Evolutionary conservation across 2,329 filamentous ascomycete species (phyloP).

Genomic region (Colletotrichum gloeosporioides): DNA sequence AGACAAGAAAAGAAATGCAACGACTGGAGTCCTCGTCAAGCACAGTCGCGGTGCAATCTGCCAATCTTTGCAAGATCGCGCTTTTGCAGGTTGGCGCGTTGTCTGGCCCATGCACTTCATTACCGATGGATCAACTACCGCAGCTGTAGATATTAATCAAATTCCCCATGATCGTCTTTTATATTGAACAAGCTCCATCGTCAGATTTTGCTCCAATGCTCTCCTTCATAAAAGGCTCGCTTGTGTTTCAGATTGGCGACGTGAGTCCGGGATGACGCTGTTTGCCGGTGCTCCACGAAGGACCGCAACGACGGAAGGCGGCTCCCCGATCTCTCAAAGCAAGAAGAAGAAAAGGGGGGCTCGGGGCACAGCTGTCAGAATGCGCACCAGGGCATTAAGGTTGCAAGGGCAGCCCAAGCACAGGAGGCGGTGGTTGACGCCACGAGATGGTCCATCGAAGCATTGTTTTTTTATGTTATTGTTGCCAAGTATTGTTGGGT

Average conservation of each 20-base stretch:
- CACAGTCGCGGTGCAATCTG: constrained; percentile 2
- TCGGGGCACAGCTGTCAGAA: neutral
- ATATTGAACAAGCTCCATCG: constrained; percentile 11
- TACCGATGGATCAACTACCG: neutral
- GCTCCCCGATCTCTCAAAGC: constrained; percentile 2
- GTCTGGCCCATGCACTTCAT: neutral
- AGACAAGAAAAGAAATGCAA: neutral
- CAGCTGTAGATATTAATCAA: constrained; percentile 14
- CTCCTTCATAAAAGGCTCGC: constrained; percentile 5
- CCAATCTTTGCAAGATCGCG: neutral
- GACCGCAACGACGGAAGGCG: neutral
- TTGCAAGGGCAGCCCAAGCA: neutral
- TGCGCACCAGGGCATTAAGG: neutral
- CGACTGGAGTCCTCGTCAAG: neutral
- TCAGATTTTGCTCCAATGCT: constrained; percentile 11
- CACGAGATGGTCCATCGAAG: neutral
- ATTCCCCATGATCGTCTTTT: constrained; percentile 4
- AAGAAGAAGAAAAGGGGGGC: neutral
- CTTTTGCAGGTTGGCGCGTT: neutral
- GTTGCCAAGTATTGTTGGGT: neutral
- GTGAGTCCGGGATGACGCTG: constrained; percentile 11
- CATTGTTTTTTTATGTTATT: neutral
- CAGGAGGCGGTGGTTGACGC: neutral
- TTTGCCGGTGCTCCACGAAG: neutral
- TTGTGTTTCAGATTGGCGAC: constrained; percentile 18